phyloP scores from a whole-genome alignment of 192 early-diverging fungal genomes.

The Coemansia pectinata region DNA sequence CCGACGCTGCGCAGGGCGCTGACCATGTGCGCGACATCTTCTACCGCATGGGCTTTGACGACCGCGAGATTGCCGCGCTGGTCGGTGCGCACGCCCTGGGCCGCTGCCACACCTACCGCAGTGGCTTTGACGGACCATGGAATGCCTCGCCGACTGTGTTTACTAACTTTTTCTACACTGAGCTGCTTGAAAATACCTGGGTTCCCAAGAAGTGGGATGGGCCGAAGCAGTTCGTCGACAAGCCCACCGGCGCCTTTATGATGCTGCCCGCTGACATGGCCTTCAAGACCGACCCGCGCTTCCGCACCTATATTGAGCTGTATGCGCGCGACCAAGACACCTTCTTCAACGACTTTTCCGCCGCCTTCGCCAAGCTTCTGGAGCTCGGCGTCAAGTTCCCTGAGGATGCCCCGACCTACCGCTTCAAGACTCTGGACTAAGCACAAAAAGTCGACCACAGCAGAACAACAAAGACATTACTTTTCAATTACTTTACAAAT shows the following conservation, averaged over 20 bases:
- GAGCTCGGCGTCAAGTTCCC: constrained; percentile 82
- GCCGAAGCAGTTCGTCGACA: constrained; percentile 86
- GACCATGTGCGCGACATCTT: constrained; percentile 76
- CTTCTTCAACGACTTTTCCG: constrained; percentile 92
- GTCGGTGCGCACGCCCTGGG: constrained; percentile 76
- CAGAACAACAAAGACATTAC: neutral
- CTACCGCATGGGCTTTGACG: constrained; percentile 79
- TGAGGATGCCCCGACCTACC: constrained; percentile 65
- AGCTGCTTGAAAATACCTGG: constrained; percentile 80
- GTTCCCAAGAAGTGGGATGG: constrained; percentile 78
- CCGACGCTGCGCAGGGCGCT: constrained; percentile 67
- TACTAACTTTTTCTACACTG: constrained; percentile 87
- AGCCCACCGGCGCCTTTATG: constrained; percentile 64
- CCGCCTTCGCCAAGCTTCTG: constrained; percentile 80
- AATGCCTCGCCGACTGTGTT: constrained; percentile 84
- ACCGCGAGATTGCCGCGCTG: constrained; percentile 83
- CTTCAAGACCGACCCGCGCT: constrained; percentile 64
- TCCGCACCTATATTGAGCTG: constrained; percentile 74
- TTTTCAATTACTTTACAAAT: neutral
- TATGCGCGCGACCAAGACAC: constrained; percentile 84
- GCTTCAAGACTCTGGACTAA: constrained; percentile 62
- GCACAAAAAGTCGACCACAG: neutral
- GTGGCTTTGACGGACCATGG: constrained; percentile 88
- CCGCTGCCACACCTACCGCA: constrained; percentile 73
- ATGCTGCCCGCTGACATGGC: constrained; percentile 76